phyloP scores from a whole-genome alignment of 1,284 basidiomycete genomes.

The Rhizoctonia solani region DNA sequence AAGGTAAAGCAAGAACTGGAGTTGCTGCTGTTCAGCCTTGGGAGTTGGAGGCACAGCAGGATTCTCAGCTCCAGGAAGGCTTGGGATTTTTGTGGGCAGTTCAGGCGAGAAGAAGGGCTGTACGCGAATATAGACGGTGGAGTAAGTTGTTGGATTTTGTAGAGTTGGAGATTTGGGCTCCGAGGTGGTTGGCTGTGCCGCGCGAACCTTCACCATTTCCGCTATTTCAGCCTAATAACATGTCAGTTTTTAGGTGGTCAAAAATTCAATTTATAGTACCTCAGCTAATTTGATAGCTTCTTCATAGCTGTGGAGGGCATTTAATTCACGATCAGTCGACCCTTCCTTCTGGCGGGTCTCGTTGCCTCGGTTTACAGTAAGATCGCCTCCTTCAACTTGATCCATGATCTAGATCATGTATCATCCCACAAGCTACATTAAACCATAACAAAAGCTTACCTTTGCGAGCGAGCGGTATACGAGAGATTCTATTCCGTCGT shows the following conservation, averaged over 20 bases:
- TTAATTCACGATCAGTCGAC: constrained; percentile 63
- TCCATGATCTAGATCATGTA: constrained; percentile 71
- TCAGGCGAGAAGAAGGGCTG: constrained; percentile 78
- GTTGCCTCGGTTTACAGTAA: constrained; percentile 84
- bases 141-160: constrained; percentile 80
- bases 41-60: constrained; percentile 39
- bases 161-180: constrained; percentile 48
- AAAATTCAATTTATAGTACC: constrained; percentile 49
- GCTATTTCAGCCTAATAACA: constrained; percentile 71
- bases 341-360: constrained; percentile 68
- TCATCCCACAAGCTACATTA: not conserved
- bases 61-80: constrained; percentile 51
- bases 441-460: constrained; percentile 51
- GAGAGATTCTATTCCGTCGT: constrained; percentile 94
- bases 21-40: constrained; percentile 52
- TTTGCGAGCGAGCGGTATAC: constrained; percentile 84
- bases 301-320: constrained; percentile 81
- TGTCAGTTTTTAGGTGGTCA: constrained; percentile 3
- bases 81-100: constrained; percentile 7
- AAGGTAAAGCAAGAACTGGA: constrained; percentile 85
- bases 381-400: constrained; percentile 90
- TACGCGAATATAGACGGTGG: constrained; percentile 90
- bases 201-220: constrained; percentile 69
- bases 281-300: constrained; percentile 80
- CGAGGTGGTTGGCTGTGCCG: constrained; percentile 43